phyloP scores from a whole-genome alignment of 768 basidiomycete genomes.

The Tricholoma flavovirens region DNA sequence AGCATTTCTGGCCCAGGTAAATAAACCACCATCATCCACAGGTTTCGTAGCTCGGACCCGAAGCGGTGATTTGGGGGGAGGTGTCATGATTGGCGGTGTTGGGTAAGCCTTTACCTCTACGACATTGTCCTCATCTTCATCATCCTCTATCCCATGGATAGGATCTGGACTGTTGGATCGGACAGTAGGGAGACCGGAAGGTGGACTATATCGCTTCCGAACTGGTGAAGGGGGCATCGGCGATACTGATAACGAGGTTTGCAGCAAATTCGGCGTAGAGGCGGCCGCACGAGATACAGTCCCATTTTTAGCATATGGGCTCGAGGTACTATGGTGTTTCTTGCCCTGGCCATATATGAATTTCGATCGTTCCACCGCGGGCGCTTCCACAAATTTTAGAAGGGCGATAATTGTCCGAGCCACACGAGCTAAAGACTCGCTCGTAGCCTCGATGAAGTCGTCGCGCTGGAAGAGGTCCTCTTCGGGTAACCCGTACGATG shows the following conservation, averaged over 20 bases:
- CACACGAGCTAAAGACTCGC: slow-evolving; percentile 63
- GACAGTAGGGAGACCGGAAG: slow-evolving; percentile 43
- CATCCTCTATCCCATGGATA: slow-evolving; percentile 13
- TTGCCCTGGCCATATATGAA: slow-evolving; percentile 37
- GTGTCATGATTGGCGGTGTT: slow-evolving; percentile 32
- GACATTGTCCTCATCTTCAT: slow-evolving; percentile 13
- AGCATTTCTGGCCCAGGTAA: slow-evolving; percentile 24
- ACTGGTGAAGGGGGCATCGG: slow-evolving; percentile 32
- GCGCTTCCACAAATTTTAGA: slow-evolving; percentile 54
- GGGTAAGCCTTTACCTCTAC: slow-evolving; percentile 32
- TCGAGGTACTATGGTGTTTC: slow-evolving; percentile 17
- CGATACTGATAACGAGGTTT: slow-evolving; percentile 31
- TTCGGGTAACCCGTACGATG: slow-evolving; percentile 55
- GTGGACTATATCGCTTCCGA: slow-evolving; percentile 47
- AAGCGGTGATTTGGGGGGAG: slow-evolving; percentile 43
- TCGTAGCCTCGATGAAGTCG: slow-evolving; percentile 57
- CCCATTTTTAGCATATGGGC: slow-evolving; percentile 32
- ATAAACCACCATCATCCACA: slow-evolving; percentile 25
- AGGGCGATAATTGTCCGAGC: slow-evolving; percentile 70
- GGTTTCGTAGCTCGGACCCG: slow-evolving; percentile 32
- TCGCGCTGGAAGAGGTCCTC: slow-evolving; percentile 65
- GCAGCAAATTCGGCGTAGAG: slow-evolving; percentile 56
- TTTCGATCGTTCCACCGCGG: slow-evolving; percentile 40
- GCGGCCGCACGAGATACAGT: slow-evolving; percentile 41
- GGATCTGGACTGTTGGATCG: slow-evolving; percentile 55